Evolutionary conservation across 495 filamentous ascomycete genomes (phyloP), one percentile per base, ranked within the genome.

Genomic region (Evernia prunastri): DNA sequence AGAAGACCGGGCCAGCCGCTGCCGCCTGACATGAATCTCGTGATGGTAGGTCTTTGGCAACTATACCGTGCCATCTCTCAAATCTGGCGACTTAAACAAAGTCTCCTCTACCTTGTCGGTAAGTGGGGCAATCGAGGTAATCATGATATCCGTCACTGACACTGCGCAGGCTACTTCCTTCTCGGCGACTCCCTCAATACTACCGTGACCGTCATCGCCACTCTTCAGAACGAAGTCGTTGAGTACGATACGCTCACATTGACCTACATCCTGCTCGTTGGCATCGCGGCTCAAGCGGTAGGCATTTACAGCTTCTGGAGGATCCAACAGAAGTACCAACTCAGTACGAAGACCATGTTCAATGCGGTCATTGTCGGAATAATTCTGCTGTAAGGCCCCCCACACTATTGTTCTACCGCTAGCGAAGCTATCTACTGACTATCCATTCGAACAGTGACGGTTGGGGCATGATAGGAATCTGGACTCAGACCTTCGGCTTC

Each of bases 401-500:
- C 0, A 31, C 4, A 5, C n/a, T 20, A 15, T n/a, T 5, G 20
- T 35, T 43, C 37, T 15, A 0, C 15, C 0, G 13, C n/a, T 42
- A 0, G 15, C 3, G n/a, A 25, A 31, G 8, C 35, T 31, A n/a
- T 10, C 18, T 10, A 33, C 29, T 57, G 27, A 63, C 51, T n/a
- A 25, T 39, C 15, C 18, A 17, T 18, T 40, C 6, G 4, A 15
- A 1, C 20, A 65, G 66, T 5, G 83, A 86, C 66, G 79, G 77
- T 56, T 87, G 85, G 85, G 85, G 85, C 57, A 86, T 86, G 82
- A 82, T 87, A 56, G 85, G 85, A 12, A 86, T 85, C 67, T 86
- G 84, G 84, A 86, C 83, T 3, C 62, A 81, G 47, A 72, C 63
- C 9, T 86, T 87, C 68, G 85, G 85, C 12, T 87, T 86, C 69